These are phyloP conservation scores for Hypsizygus marmoreus DNA, from an alignment of 768 basidiomycete species.

Conservation along the genomic window DNA sequence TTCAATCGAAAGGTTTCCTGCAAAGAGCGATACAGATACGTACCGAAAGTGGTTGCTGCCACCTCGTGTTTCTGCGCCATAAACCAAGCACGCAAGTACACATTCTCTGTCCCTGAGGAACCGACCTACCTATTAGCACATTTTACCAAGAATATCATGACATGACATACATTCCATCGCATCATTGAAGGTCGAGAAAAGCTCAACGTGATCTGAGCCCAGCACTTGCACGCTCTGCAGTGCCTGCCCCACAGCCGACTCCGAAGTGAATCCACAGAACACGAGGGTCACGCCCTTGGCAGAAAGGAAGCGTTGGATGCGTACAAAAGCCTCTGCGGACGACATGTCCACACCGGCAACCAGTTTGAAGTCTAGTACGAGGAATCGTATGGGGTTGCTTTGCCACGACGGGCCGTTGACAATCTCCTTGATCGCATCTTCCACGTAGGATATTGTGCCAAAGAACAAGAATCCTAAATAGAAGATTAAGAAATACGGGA, in stretches of 20 bases:
- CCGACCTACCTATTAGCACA: not conserved
- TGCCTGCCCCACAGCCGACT: conserved; percentile 70
- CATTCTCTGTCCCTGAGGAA: conserved; percentile 85
- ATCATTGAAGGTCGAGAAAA: conserved; percentile 82
- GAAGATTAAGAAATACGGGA: not conserved
- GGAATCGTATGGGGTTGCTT: conserved; percentile 80
- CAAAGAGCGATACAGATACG: conserved; percentile 7
- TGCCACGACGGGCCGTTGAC: conserved; percentile 74
- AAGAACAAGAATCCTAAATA: conserved; percentile 85
- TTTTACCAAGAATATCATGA: not conserved
- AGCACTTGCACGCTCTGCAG: conserved; percentile 80
- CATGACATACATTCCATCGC: conserved; percentile 83
- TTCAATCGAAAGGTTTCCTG: conserved; percentile 3
- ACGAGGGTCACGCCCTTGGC: conserved; percentile 82
- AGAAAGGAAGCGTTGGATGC: conserved; percentile 79
- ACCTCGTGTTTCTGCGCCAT: conserved; percentile 62
- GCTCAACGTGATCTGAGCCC: conserved; percentile 74
- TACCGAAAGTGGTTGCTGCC: conserved; percentile 44
- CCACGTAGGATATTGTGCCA: conserved; percentile 89
- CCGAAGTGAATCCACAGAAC: conserved; percentile 76
- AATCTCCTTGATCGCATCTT: conserved; percentile 78
- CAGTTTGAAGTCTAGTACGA: conserved; percentile 84
- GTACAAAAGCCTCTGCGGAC: conserved; percentile 91
- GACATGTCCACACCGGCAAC: conserved; percentile 94
- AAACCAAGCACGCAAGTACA: conserved; percentile 83